Evolutionary conservation across 2,329 filamentous ascomycete genomes (phyloP).

Genomic region (Apiospora arundinis): DNA sequence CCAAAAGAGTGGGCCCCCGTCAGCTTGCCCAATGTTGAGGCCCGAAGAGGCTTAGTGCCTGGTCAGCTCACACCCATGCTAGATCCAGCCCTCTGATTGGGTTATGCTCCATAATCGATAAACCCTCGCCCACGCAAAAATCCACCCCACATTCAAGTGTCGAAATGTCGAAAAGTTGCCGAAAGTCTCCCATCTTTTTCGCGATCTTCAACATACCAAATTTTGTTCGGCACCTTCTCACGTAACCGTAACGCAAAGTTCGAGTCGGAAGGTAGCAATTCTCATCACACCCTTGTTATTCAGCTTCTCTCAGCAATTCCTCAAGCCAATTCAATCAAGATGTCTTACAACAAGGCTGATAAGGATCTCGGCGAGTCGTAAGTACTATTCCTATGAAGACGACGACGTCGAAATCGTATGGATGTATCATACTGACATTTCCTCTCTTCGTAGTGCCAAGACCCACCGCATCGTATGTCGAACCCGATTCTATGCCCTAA

Average conservation of each 20-base stretch:
- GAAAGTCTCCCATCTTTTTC: conserved; percentile 10
- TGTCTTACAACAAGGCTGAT: conserved; percentile 96
- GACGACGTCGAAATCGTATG: not conserved
- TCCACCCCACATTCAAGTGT: conserved; percentile 21
- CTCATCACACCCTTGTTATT: conserved; percentile 28
- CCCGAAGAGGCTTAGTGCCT: not conserved
- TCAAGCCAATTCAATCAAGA: conserved; percentile 52
- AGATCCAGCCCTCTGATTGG: conserved; percentile 17
- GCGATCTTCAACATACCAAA: conserved; percentile 13
- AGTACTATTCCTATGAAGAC: not conserved
- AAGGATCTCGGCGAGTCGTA: conserved; percentile 86
- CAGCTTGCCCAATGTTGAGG: conserved; percentile 12
- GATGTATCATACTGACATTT: not conserved
- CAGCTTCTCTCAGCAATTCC: conserved; percentile 2
- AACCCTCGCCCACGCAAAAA: conserved; percentile 20
- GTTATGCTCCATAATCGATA: not conserved
- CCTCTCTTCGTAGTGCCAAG: conserved; percentile 42
- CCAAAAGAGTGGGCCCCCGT: not conserved
- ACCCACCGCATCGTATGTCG: conserved; percentile 53
- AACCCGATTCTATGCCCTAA: not conserved
- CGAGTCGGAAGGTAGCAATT: conserved; percentile 76
- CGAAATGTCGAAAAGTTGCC: conserved; percentile 16
- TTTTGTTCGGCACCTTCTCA: conserved; percentile 64
- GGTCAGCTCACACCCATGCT: not conserved
- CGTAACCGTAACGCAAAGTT: conserved; percentile 77